Percentiles rank a stretch among this genome's conserved stretches.
phyloP scores from a whole-genome alignment of 495 filamentous ascomycete genomes.

The Annulohypoxylon bovei region DNA sequence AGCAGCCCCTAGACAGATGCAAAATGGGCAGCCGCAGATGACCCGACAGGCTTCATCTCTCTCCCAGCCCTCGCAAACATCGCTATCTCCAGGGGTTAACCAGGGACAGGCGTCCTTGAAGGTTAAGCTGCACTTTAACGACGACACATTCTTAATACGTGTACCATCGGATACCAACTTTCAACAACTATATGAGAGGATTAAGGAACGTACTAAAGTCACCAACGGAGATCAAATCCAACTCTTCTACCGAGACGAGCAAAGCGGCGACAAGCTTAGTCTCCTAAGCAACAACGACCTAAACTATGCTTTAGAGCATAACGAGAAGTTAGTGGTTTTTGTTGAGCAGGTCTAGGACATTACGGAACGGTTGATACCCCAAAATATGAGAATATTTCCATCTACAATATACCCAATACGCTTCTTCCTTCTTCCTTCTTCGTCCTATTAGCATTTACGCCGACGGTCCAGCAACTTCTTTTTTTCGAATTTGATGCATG shows the following conservation, averaged over 20 bases:
- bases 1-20: slow-evolving; percentile 66
- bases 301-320: slow-evolving; percentile 78
- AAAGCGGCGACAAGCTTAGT: slow-evolving; percentile 74
- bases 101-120: slow-evolving; percentile 68
- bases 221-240: slow-evolving; percentile 69
- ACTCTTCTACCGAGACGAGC: slow-evolving; percentile 88
- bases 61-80: slow-evolving; percentile 72
- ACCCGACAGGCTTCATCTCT: slow-evolving; percentile 78
- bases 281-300: slow-evolving; percentile 84
- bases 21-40: slow-evolving; percentile 68
- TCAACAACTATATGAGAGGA: slow-evolving; percentile 81
- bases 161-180: slow-evolving; percentile 83
- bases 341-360: slow-evolving; percentile 62
- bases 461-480: slow-evolving; percentile 20
- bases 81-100: slow-evolving; percentile 59
- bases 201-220: slow-evolving; percentile 79
- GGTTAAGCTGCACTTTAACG: slow-evolving; percentile 92
- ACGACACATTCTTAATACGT: slow-evolving; percentile 90
- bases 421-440: too few species aligned
- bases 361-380: slow-evolving; percentile 22
- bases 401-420: slow-evolving; percentile 46
- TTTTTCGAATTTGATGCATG: slow-evolving; percentile 16
- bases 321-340: slow-evolving; percentile 85
- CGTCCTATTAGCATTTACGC: slow-evolving; percentile 42
- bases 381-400: slow-evolving; percentile 32